Evolutionary conservation across 257 asterid species (phyloP), one percentile per base, ranked within the genome.

Genomic region (Apocynum venetum): DNA sequence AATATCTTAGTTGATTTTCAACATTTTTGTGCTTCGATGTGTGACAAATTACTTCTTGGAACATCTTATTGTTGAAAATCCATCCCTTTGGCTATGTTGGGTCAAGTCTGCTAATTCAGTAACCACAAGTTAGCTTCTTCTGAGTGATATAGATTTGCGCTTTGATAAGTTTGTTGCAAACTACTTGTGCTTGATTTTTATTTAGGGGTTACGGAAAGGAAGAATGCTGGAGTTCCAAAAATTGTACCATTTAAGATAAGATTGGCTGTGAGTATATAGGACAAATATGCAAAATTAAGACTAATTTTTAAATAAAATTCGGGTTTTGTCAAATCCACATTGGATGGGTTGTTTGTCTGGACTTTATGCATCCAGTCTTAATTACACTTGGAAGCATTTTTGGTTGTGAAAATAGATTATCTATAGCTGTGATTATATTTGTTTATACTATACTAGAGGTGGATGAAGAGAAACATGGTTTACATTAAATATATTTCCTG

Each of bases 1-100:
- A 94, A 83, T 71, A 51, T 61, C 75, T 36, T 10, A 40, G 46
- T 51, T 71, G 41, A 44, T 12, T 14, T 43, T 25, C 41, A 40
- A 68, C 25, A 19, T 13, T 72, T 75, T 19, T 60, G 40, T 75
- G 74, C 59, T 36, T 67, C 5, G 15, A 46, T 9, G 49, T 31
- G 1, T 41, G 35, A 44, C 53, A 68, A 17, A 41, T 66, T 66
- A 68, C 43, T 43, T 43, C 38, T 2, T 19, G 7, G 15, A 43
- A 19, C 72, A 67, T 67, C 4, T 57, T 57, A 41, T 71, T 66
- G 56, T 55, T 67, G 35, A 56, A 52, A 3, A 11, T 15, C 25
- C 46, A 15, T 78, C 31, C 0, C 35, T 12, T 59, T 61, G 6
- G 10, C 44, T 19, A 41, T 71, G 46, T 59, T 57, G 55, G 40